Evolutionary conservation across 2,329 filamentous ascomycete genomes (phyloP).

Genomic region (Cercospora canescens): DNA sequence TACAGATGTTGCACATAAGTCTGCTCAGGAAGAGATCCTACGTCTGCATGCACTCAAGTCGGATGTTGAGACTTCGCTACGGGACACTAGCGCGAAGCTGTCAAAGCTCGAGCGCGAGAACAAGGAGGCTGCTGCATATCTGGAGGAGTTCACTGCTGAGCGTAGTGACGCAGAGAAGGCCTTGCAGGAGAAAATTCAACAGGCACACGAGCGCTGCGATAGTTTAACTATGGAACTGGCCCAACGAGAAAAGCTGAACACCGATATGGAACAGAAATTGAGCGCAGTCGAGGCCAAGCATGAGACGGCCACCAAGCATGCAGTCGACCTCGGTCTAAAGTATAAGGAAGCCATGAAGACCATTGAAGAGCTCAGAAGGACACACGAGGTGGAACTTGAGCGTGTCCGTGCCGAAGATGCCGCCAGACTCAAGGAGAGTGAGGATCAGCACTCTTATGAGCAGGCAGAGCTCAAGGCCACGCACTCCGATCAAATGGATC

Average conservation of each 20-base stretch:
- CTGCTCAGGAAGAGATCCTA: constrained; percentile 14
- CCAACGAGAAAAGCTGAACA: constrained; percentile 5
- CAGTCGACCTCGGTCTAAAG: constrained; percentile 5
- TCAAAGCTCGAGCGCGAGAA: constrained; percentile 25
- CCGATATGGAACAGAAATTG: constrained; percentile 21
- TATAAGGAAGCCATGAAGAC: background rate
- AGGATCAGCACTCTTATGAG: constrained; percentile 2
- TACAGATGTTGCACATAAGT: constrained; percentile 8
- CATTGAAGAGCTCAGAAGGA: background rate
- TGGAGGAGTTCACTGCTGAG: constrained; percentile 18
- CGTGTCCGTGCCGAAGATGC: background rate
- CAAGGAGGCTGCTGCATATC: constrained; percentile 18
- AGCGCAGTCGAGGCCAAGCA: constrained; percentile 20
- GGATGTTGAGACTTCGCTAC: constrained; percentile 16
- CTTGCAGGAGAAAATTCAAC: constrained; percentile 22
- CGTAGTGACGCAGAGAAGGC: constrained; percentile 12
- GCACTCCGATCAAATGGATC: background rate
- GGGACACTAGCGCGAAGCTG: constrained; percentile 18
- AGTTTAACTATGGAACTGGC: constrained; percentile 16
- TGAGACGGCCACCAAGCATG: constrained; percentile 8
- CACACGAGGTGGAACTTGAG: constrained; percentile 1
- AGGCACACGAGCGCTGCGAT: constrained; percentile 18
- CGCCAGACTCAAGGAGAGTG: background rate
- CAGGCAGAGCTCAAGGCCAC: background rate
- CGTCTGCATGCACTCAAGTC: constrained; percentile 16